Evolutionary conservation across 345 rosid species (phyloP).

Genomic region (Noccaea bulbosa): DNA sequence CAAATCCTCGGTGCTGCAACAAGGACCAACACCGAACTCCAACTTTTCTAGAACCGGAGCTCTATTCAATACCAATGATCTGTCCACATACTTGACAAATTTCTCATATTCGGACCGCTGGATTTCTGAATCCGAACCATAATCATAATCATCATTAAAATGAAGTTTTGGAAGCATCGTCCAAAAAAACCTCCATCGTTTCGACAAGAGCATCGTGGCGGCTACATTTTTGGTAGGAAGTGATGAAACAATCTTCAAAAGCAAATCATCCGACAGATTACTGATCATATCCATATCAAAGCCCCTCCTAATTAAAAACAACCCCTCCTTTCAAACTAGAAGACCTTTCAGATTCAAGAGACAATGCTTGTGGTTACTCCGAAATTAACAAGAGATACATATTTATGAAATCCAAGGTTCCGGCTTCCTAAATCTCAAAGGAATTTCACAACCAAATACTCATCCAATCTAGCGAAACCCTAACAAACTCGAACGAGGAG

Average conservation of each 20-base stretch:
- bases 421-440: too few species aligned
- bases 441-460: too few species aligned
- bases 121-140: background rate
- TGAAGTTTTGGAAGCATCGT: constrained; percentile 12
- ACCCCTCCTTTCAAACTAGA: too few species aligned
- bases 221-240: constrained; percentile 4
- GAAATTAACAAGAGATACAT: too few species aligned
- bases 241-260: background rate
- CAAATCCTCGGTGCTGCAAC: background rate
- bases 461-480: too few species aligned
- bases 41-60: background rate
- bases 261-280: constrained; percentile 7
- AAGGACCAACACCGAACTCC: background rate
- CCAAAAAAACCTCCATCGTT: constrained; percentile 10
- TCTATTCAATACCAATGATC: background rate
- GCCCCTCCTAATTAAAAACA: background rate
- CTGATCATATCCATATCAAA: constrained; percentile 2
- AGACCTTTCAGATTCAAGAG: too few species aligned
- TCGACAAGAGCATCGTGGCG: constrained; percentile 2
- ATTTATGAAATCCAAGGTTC: too few species aligned
- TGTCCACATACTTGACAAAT: background rate
- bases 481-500: too few species aligned
- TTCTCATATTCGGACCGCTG: background rate
- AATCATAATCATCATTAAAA: too few species aligned
- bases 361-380: background rate